phyloP scores from a whole-genome alignment of 1,284 basidiomycete genomes.

The Hemileia vastatrix region DNA sequence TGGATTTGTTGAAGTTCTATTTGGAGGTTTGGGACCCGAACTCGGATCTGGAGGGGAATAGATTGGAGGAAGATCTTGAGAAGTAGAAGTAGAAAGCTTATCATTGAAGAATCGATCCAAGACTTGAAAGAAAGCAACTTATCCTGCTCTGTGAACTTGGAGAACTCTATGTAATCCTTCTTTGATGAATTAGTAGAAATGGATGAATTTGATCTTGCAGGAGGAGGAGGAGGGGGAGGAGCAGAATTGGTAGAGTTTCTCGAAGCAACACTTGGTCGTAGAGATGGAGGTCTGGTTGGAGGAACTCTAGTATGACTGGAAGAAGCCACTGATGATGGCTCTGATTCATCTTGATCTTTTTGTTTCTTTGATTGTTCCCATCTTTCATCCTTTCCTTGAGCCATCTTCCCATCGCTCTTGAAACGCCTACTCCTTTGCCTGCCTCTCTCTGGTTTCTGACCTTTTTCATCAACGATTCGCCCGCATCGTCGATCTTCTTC shows the following conservation, averaged over 20 bases:
- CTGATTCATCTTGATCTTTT: constrained; percentile 28
- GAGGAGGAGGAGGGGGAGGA: constrained; percentile 21
- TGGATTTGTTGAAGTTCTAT: too few species aligned
- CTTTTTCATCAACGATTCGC: constrained; percentile 29
- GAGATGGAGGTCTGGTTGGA: constrained; percentile 25
- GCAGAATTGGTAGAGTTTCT: constrained; percentile 29
- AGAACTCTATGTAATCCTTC: constrained; percentile 30
- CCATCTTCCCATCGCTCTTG: constrained; percentile 11
- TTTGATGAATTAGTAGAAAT: constrained; percentile 1
- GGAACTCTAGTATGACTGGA: constrained; percentile 11
- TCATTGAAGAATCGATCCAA: constrained; percentile 30
- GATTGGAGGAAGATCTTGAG: too few species aligned
- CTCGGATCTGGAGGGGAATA: too few species aligned
- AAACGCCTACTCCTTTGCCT: constrained; percentile 22
- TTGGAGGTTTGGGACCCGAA: too few species aligned
- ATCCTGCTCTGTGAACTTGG: constrained; percentile 32
- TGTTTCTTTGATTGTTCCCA: constrained; percentile 26
- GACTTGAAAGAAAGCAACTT: constrained; percentile 35
- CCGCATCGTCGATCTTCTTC: constrained; percentile 31
- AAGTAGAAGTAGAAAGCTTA: not conserved
- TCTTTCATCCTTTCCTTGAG: constrained; percentile 28
- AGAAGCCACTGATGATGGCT: constrained; percentile 16
- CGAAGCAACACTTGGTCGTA: constrained; percentile 33
- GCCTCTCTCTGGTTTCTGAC: constrained; percentile 28
- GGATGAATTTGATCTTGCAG: not conserved